Evolutionary conservation across 352 stramenopile species (phyloP).

Genomic region (Phytophthora fragariaefolia): DNA sequence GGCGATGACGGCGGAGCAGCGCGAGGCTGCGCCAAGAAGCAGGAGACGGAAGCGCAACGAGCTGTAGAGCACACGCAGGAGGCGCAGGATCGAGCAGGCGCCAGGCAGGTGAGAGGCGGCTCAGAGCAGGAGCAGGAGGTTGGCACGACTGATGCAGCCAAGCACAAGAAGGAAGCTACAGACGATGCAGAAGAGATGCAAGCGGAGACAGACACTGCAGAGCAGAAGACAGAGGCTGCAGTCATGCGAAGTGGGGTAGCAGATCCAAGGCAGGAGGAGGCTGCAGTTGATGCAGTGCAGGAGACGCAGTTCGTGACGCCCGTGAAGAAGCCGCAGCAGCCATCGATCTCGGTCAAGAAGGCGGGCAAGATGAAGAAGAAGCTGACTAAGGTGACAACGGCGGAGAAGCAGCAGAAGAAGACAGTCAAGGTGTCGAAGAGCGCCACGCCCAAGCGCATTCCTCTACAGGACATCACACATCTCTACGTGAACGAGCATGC

Average conservation of each 20-base stretch:
- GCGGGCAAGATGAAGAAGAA: conserved; percentile 34
- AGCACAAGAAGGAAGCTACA: background rate
- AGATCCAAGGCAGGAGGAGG: background rate
- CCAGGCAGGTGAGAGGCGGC: too few relatives aligned
- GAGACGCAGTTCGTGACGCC: conserved; percentile 25
- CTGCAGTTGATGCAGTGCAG: background rate
- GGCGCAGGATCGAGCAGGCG: too few relatives aligned
- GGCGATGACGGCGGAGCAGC: conserved; percentile 13
- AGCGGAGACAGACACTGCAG: too few relatives aligned
- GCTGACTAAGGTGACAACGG: conserved; percentile 11
- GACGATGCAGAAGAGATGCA: background rate
- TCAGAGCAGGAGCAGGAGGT: conserved; percentile 4
- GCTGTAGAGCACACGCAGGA: too few relatives aligned
- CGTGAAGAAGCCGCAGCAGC: conserved; percentile 36
- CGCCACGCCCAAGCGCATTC: conserved; percentile 43
- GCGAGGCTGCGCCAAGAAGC: conserved; percentile 18
- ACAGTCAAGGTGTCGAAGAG: conserved; percentile 30
- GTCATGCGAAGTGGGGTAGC: too few relatives aligned
- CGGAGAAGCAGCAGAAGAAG: conserved; percentile 24
- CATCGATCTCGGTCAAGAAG: conserved; percentile 35
- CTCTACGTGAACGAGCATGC: conserved; percentile 56
- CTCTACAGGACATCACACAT: conserved; percentile 74
- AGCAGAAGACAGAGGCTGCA: background rate
- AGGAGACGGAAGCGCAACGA: too few relatives aligned
- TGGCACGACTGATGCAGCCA: too few relatives aligned